Evolutionary conservation across 148 eudicot genomes (phyloP), one percentile per base, ranked within the genome.

Genomic region (Gaultheria prostrata): DNA sequence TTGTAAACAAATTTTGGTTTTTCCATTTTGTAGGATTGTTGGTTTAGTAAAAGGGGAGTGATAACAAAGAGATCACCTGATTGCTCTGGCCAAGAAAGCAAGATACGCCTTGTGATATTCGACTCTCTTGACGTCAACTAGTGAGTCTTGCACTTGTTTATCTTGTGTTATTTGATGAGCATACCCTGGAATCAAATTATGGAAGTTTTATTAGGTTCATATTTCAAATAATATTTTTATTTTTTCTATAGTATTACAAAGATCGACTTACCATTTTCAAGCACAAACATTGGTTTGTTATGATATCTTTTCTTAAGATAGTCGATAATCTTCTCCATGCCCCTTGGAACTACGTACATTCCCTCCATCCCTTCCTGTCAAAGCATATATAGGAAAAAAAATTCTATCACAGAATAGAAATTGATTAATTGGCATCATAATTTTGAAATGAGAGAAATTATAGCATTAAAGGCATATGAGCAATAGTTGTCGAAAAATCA

Each of bases 31-130:
- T n/a, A n/a, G n/a, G n/a, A n/a, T n/a, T n/a, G n/a, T n/a, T n/a
- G n/a, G n/a, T n/a, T n/a, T n/a, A n/a, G n/a, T n/a, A n/a, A n/a
- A n/a, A n/a, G n/a, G n/a, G n/a, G n/a, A n/a, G n/a, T n/a, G n/a
- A n/a, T n/a, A n/a, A n/a, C n/a, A n/a, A n/a, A n/a, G n/a, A n/a
- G 17, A 21, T 91, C 78, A 92, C 98, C 95, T 91, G 51, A 92
- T 91, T 48, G 98, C 93, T 51, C 28, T 89, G 78, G 90, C 92
- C 80, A 95, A 86, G 61, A 85, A 85, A 43, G 89, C 83, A 13
- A 95, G 91, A 87, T 95, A 88, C 4, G 86, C 77, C 73, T 90
- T 86, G 81, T 88, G 90, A 82, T 48, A 95, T 10, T 87, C 80
- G 28, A 95, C 86, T 65, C 97, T 88, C 82, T 89, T 86, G 61